Evolutionary conservation across 139 green algal species (phyloP).

Genomic region (Haematococcus sp.): DNA sequence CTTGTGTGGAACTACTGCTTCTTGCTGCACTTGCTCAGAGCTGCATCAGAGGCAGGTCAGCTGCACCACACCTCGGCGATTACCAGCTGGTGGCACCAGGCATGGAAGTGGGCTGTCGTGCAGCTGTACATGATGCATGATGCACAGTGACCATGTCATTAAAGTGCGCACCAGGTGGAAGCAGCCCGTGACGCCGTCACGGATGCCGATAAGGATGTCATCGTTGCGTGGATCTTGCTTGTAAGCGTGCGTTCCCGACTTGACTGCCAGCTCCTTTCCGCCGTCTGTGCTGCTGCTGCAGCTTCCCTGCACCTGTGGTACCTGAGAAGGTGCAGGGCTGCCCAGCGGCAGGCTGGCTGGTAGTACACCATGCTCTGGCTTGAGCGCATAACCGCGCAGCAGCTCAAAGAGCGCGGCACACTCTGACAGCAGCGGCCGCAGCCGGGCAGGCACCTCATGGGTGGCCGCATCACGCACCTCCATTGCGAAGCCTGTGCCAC

Average conservation of each 20-base stretch:
- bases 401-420: slow-evolving; percentile 51
- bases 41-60: too few species aligned
- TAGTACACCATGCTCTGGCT: background rate
- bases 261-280: background rate
- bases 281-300: background rate
- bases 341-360: too few species aligned
- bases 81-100: too few species aligned
- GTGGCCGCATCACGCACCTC: slow-evolving; percentile 15
- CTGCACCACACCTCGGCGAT: too few species aligned
- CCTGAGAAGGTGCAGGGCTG: background rate
- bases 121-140: too few species aligned
- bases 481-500: slow-evolving; percentile 29
- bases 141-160: background rate
- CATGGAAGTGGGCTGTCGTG: too few species aligned
- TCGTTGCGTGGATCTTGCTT: slow-evolving; percentile 55
- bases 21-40: too few species aligned
- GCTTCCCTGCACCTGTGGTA: background rate
- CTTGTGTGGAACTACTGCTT: too few species aligned
- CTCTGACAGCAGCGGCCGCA: slow-evolving; percentile 64
- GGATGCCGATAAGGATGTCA: slow-evolving; percentile 65
- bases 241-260: slow-evolving; percentile 54
- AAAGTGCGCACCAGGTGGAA: slow-evolving; percentile 52
- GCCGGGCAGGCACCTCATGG: slow-evolving; percentile 22
- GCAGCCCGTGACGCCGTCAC: slow-evolving; percentile 53
- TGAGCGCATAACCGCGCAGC: background rate